These are phyloP conservation scores for Globisporangium emineosum DNA, from an alignment of 352 stramenopile genomes.

Conservation along the genomic window DNA sequence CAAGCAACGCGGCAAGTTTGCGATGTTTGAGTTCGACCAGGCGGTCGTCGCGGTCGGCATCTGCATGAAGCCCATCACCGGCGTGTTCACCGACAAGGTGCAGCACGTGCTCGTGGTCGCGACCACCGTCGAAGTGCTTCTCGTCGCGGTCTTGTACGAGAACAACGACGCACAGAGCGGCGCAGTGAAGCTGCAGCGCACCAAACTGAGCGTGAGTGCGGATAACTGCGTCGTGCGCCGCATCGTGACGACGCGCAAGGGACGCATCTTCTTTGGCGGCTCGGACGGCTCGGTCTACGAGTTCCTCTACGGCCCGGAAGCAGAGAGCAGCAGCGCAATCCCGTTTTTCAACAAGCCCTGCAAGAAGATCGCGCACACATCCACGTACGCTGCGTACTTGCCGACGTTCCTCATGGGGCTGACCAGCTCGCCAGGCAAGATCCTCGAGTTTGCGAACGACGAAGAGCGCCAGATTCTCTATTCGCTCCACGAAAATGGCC, in stretches of 20 bases:
- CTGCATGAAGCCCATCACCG: conserved; percentile 72
- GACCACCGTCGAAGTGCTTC: conserved; percentile 93
- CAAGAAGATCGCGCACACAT: conserved; percentile 91
- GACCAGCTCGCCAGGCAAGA: conserved; percentile 70
- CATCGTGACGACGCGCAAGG: conserved; percentile 81
- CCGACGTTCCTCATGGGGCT: conserved; percentile 75
- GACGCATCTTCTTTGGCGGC: conserved; percentile 96
- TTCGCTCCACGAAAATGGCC: conserved; percentile 80
- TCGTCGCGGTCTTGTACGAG: conserved; percentile 88
- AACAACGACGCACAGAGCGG: conserved; percentile 35
- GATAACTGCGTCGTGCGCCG: conserved; percentile 93
- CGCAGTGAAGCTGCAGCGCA: conserved; percentile 63
- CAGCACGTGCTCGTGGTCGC: conserved; percentile 94
- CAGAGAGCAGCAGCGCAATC: conserved; percentile 27
- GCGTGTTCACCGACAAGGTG: conserved; percentile 93
- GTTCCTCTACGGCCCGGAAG: conserved; percentile 70
- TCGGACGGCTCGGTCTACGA: conserved; percentile 96
- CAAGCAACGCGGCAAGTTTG: conserved; percentile 69
- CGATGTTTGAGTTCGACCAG: conserved; percentile 90
- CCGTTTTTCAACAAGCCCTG: conserved; percentile 71
- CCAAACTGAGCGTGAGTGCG: conserved; percentile 90
- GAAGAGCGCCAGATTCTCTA: conserved; percentile 90
- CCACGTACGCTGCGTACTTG: conserved; percentile 75
- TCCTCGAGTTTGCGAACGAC: conserved; percentile 88
- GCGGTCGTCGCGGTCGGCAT: conserved; percentile 92